Percentiles rank a stretch among this genome's conserved stretches.
These are phyloP conservation scores for Hirschioporus abietinus DNA, from an alignment of 768 basidiomycete species.

Conservation along the genomic window DNA sequence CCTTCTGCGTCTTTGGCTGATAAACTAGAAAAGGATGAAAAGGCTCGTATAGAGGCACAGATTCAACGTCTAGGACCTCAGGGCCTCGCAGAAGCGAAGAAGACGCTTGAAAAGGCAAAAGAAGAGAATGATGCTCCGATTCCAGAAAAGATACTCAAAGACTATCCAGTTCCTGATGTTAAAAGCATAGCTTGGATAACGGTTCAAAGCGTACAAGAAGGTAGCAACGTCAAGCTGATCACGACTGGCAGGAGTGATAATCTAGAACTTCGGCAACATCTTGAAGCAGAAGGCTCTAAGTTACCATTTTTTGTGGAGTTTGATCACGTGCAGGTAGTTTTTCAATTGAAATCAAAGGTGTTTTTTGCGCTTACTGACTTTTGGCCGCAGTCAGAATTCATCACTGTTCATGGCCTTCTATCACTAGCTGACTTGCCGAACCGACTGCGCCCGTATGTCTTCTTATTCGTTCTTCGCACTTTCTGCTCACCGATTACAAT, in stretches of 20 bases:
- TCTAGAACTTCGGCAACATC: conserved; percentile 49
- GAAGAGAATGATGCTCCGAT: conserved; percentile 80
- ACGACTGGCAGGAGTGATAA: conserved; percentile 25
- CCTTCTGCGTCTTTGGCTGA: conserved; percentile 83
- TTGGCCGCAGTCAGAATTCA: conserved; percentile 76
- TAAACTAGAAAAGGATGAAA: conserved; percentile 76
- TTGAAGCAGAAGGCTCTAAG: conserved; percentile 60
- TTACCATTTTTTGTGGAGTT: conserved; percentile 91
- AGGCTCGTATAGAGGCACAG: conserved; percentile 66
- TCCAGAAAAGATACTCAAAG: conserved; percentile 71
- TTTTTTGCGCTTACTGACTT: conserved; percentile 9
- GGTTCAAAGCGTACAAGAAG: conserved; percentile 60
- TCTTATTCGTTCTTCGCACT: conserved; percentile 1
- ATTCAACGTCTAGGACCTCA: conserved; percentile 67
- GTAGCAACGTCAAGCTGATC: conserved; percentile 40
- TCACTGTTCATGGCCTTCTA: conserved; percentile 73
- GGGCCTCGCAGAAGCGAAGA: conserved; percentile 67
- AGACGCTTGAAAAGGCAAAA: conserved; percentile 76
- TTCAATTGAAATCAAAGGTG: conserved; percentile 6
- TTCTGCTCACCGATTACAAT: conserved; percentile 12
- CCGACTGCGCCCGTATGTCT: conserved; percentile 67
- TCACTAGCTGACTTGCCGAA: conserved; percentile 70
- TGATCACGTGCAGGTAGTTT: conserved; percentile 79
- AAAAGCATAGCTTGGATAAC: conserved; percentile 92
- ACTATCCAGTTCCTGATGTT: conserved; percentile 89